Evolutionary conservation across 495 filamentous ascomycete genomes (phyloP), one percentile per base, ranked within the genome.

Genomic region (Cercophora newfieldiana): DNA sequence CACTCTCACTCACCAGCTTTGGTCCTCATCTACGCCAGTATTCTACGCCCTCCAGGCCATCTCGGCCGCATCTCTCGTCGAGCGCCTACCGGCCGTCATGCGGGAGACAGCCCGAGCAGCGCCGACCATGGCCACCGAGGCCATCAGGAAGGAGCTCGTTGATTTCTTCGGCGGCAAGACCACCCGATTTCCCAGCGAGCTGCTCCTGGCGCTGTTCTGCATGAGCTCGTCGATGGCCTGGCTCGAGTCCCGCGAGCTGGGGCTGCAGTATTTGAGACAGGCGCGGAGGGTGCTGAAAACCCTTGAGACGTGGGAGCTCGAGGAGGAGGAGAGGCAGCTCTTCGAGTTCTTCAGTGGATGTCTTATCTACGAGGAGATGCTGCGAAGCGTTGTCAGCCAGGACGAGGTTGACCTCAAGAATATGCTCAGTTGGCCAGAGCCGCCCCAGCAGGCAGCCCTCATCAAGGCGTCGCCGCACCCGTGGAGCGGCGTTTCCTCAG

Each of bases 181-280:
- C n/a, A 33, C 64, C 25, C 53, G 55, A 31, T 74, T 77, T 30
- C 74, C 74, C 6, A 72, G 66, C 33, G 73, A 70, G 56, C 66
- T 77, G 10, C 63, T 77, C 14, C 21, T 77, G 8, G 69, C 74
- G 0, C 57, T 77, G 14, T 77, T 77, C 58, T 77, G 74, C 63
- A 74, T 77, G 74, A 77, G 74, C 31, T 77, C 74, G 7, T 77
- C 74, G 28, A 72, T 77, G 71, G 73, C 71, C 51, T 77, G 74
- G 74, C 65, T 77, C 61, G 74, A 77, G 26, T 53, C 72, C 1
- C 71, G 74, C 1, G 68, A 75, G 51, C 71, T 77, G 7, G 74
- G 74, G 0, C 64, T 71, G 14, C 68, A 69, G 5, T 75, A 68
- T 29, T 66, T 77, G 10, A 62, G 69, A 47, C 71, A 77, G 57